phyloP scores from a whole-genome alignment of 345 rosid genomes.

The Euclidium syriacum region DNA sequence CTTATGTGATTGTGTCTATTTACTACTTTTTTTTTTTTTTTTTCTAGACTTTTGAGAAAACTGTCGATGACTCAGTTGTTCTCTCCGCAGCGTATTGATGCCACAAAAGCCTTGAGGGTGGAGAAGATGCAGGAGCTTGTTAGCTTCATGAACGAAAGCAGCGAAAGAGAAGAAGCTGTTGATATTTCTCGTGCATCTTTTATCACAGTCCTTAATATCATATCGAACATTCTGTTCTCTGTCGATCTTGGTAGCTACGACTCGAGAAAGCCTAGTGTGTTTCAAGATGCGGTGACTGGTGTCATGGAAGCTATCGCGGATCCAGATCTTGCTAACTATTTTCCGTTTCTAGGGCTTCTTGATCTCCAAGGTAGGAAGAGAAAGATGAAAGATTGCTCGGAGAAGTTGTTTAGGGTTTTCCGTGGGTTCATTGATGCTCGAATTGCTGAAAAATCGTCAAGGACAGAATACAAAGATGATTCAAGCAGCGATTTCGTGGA shows the following conservation, averaged over 20 bases:
- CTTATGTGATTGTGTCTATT: too few species aligned
- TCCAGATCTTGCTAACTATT: conserved; percentile 14
- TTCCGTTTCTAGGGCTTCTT: conserved; percentile 12
- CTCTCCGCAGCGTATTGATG: conserved; percentile 15
- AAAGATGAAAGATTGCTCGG: background rate
- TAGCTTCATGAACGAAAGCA: conserved; percentile 4
- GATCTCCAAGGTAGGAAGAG: conserved; percentile 18
- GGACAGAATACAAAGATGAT: background rate
- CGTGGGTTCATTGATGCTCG: conserved; percentile 24
- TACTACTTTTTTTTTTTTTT: too few species aligned
- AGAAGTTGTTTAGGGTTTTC: conserved; percentile 7
- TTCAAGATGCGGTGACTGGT: background rate
- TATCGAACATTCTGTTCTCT: conserved; percentile 19
- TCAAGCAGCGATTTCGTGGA: conserved; percentile 11
- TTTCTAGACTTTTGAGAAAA: conserved; percentile 14
- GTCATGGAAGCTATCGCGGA: background rate
- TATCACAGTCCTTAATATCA: conserved; percentile 11
- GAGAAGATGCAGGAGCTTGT: conserved; percentile 16
- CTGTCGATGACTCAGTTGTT: background rate
- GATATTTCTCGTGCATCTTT: conserved; percentile 21
- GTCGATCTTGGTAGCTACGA: conserved; percentile 17
- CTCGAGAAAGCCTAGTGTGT: background rate
- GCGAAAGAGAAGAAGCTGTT: conserved; percentile 11
- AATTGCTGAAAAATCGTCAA: background rate
- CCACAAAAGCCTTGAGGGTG: conserved; percentile 1